Percentiles rank a stretch among this genome's conserved stretches.
phyloP scores from a whole-genome alignment of 2,329 filamentous ascomycete species.

The Xylariaceae sp. region DNA sequence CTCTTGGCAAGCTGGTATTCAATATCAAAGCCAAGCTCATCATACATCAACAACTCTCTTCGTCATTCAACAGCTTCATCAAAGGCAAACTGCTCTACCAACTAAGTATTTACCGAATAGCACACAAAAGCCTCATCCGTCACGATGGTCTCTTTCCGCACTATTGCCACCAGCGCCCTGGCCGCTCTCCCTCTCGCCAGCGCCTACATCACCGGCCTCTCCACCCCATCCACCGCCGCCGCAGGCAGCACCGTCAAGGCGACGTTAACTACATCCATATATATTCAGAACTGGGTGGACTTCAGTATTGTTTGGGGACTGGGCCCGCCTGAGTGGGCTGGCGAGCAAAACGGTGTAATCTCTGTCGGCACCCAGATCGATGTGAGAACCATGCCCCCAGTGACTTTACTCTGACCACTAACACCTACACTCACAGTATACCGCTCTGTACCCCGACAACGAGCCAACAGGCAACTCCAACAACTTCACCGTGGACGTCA shows the following conservation, averaged over 20 bases:
- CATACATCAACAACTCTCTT: too few relatives aligned
- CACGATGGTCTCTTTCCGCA: constrained; percentile 25
- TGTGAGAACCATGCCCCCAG: too few relatives aligned
- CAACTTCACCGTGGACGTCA: constrained; percentile 15
- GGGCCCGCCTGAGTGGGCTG: constrained; percentile 3
- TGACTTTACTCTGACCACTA: too few relatives aligned
- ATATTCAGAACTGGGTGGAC: constrained; percentile 32
- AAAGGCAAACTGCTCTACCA: not conserved
- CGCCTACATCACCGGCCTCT: constrained; percentile 21
- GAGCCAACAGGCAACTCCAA: constrained; percentile 16
- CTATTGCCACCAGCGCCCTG: constrained; percentile 18
- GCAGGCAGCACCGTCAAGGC: constrained; percentile 22
- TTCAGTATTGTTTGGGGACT: constrained; percentile 29
- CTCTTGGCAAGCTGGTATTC: too few relatives aligned
- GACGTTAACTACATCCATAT: constrained; percentile 24
- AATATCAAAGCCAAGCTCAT: too few relatives aligned
- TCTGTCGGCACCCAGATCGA: constrained; percentile 26
- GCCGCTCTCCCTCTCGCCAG: constrained; percentile 17
- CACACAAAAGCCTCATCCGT: not conserved
- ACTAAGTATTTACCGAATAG: not conserved
- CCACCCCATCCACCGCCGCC: constrained; percentile 16
- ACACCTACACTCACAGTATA: too few relatives aligned
- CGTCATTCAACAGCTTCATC: too few relatives aligned
- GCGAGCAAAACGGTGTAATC: constrained; percentile 10
- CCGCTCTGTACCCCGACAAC: constrained; percentile 19